Conservation (phyloP, 2,329 filamentous ascomycete species). For the Neopestalotiopsis sp. region DNA sequence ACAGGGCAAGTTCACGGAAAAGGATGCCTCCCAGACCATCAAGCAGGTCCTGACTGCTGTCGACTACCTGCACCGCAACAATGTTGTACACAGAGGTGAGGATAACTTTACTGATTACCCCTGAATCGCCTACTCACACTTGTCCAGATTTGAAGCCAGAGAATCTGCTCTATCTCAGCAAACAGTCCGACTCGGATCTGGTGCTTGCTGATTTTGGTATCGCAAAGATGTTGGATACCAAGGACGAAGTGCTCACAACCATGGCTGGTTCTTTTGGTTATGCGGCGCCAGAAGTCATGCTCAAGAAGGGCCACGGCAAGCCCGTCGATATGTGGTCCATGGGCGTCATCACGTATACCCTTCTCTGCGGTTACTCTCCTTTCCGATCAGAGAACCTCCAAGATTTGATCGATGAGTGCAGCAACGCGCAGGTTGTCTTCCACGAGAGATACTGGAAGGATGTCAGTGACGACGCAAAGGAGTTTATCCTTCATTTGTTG, state of each 20-base stretch:
- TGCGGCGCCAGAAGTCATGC: conserved; percentile 96
- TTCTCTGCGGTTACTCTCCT: conserved; percentile 96
- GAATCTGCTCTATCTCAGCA: conserved; percentile 92
- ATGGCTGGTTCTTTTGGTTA: conserved; percentile 99
- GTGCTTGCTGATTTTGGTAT: conserved; percentile 98
- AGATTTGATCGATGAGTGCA: conserved; percentile 95
- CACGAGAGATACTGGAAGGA: conserved; percentile 99
- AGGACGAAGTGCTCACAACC: conserved; percentile 90
- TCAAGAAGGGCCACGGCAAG: conserved; percentile 96
- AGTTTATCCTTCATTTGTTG: conserved; percentile 85
- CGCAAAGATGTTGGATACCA: conserved; percentile 93
- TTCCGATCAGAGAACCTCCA: conserved; percentile 94
- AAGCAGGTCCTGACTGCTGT: conserved; percentile 92
- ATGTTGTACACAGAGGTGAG: conserved; percentile 92
- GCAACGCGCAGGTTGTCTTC: conserved; percentile 82
- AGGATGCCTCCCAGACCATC: conserved; percentile 95
- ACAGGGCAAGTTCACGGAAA: conserved; percentile 97
- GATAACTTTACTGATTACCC: not conserved
- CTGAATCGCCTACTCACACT: conserved; percentile 20
- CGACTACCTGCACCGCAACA: conserved; percentile 90
- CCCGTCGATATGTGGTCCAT: conserved; percentile 99
- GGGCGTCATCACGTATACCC: conserved; percentile 97
- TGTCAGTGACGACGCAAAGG: conserved; percentile 92
- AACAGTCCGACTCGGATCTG: conserved; percentile 77
- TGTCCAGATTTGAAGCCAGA: conserved; percentile 90